phyloP scores from a whole-genome alignment of 1,284 basidiomycete species.

The Malassezia japonica region DNA sequence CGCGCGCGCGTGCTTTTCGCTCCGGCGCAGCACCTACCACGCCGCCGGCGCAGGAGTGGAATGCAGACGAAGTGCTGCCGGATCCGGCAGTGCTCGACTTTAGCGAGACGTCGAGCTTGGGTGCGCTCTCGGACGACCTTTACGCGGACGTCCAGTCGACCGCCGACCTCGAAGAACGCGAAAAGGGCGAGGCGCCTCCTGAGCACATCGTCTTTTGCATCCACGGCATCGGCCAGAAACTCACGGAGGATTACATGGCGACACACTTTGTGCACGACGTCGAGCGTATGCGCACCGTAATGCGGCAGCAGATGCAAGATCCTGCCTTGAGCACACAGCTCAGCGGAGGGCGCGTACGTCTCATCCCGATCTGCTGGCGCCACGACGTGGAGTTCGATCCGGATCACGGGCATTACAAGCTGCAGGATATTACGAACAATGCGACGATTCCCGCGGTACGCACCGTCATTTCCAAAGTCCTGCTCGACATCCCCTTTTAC shows the following conservation, averaged over 20 bases:
- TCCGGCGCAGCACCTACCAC: too few species aligned
- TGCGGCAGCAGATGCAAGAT: conserved; percentile 30
- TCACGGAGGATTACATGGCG: conserved; percentile 25
- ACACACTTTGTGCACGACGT: conserved; percentile 42
- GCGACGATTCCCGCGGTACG: conserved; percentile 32
- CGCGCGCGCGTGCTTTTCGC: neutral
- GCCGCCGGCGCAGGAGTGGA: too few species aligned
- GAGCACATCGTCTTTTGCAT: conserved; percentile 22
- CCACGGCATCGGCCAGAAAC: conserved; percentile 42
- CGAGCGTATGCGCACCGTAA: conserved; percentile 24
- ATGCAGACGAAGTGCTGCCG: too few species aligned
- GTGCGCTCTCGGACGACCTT: neutral
- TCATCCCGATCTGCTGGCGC: conserved; percentile 56
- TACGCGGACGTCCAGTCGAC: neutral
- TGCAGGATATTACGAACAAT: conserved; percentile 44
- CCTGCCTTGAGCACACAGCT: conserved; percentile 22
- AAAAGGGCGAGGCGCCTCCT: neutral
- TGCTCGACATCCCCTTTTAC: conserved; percentile 53
- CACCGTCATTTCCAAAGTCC: conserved; percentile 41
- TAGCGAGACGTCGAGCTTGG: too few species aligned
- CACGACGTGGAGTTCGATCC: conserved; percentile 50
- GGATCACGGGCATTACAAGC: conserved; percentile 50
- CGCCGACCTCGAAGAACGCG: neutral
- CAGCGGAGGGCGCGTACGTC: conserved; percentile 50
- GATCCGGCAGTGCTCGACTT: too few species aligned